Conservation (phyloP, 192 early-diverging fungal genomes). For the Podila epicladia region DNA sequence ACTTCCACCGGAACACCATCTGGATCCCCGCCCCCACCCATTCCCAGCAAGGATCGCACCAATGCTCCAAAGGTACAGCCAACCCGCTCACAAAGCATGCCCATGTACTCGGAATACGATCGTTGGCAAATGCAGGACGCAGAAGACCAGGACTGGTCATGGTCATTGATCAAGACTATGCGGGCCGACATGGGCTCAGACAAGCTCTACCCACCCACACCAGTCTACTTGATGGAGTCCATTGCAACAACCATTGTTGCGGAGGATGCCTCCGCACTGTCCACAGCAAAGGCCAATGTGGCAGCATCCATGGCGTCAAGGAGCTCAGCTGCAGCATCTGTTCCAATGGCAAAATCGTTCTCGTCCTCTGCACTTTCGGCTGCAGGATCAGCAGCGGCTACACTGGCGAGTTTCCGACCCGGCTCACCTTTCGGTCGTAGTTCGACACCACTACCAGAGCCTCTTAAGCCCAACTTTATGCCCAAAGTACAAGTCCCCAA, state of each 20-base stretch:
- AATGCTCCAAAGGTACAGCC: slow-evolving; percentile 6
- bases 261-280: slow-evolving; percentile 31
- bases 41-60: slow-evolving; percentile 8
- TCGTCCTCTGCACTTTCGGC: slow-evolving; percentile 16
- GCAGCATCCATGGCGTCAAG: slow-evolving; percentile 29
- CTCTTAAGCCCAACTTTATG: slow-evolving; percentile 8
- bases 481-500: slow-evolving; percentile 44
- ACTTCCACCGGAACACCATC: slow-evolving; percentile 5
- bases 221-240: slow-evolving; percentile 70
- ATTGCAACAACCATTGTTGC: slow-evolving; percentile 60
- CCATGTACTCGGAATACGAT: slow-evolving; percentile 47
- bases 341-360: slow-evolving; percentile 21
- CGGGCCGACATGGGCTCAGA: slow-evolving; percentile 85
- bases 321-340: slow-evolving; percentile 2
- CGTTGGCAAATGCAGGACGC: slow-evolving; percentile 42
- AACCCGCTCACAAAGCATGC: slow-evolving; percentile 36
- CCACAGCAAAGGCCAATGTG: slow-evolving; percentile 8
- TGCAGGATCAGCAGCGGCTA: slow-evolving; percentile 16
- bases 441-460: slow-evolving; percentile 22
- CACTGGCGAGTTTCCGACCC: slow-evolving; percentile 20
- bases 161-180: slow-evolving; percentile 84
- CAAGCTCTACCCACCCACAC: slow-evolving; percentile 85
- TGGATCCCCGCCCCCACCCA: background rate
- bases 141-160: slow-evolving; percentile 82
- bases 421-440: slow-evolving; percentile 42